Evolutionary conservation across 2,329 filamentous ascomycete species (phyloP).

Genomic region (Apiospora rasikravindrae): DNA sequence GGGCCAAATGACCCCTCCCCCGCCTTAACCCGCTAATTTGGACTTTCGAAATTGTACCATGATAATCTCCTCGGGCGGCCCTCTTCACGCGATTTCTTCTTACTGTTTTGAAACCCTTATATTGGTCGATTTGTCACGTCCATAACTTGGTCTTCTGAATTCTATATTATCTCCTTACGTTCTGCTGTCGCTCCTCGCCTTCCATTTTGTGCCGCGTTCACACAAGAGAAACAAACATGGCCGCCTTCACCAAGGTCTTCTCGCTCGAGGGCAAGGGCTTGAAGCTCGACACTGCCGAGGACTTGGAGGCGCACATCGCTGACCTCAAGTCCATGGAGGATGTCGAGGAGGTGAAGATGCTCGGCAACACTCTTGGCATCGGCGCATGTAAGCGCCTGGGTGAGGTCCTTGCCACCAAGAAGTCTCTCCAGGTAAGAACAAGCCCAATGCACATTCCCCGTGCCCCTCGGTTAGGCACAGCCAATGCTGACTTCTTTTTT

Average conservation of each 20-base stretch:
- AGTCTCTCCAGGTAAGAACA: conserved; percentile 70
- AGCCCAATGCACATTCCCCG: conserved; percentile 20
- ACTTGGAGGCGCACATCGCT: conserved; percentile 84
- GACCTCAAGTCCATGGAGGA: conserved; percentile 73
- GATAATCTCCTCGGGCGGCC: conserved; percentile 7
- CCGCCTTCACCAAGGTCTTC: conserved; percentile 69
- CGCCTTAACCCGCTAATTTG: conserved; percentile 12
- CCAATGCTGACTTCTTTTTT: conserved; percentile 23
- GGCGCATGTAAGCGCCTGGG: conserved; percentile 86
- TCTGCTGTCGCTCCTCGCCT: conserved; percentile 3
- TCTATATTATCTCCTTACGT: not conserved
- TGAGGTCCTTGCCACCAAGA: conserved; percentile 82
- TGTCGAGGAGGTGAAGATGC: conserved; percentile 83
- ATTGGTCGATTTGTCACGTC: not conserved
- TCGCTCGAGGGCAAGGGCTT: conserved; percentile 90
- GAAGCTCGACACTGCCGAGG: conserved; percentile 87
- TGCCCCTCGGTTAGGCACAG: conserved; percentile 6
- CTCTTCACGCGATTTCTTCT: not conserved
- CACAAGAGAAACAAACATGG: conserved; percentile 48
- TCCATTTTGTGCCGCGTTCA: not conserved
- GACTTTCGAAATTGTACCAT: conserved; percentile 14
- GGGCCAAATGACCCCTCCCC: conserved; percentile 7
- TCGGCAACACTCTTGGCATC: conserved; percentile 92
- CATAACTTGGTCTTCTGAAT: not conserved
- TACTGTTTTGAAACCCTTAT: conserved; percentile 8